phyloP scores from a whole-genome alignment of 768 basidiomycete species.

The Kwoniella europaea region DNA sequence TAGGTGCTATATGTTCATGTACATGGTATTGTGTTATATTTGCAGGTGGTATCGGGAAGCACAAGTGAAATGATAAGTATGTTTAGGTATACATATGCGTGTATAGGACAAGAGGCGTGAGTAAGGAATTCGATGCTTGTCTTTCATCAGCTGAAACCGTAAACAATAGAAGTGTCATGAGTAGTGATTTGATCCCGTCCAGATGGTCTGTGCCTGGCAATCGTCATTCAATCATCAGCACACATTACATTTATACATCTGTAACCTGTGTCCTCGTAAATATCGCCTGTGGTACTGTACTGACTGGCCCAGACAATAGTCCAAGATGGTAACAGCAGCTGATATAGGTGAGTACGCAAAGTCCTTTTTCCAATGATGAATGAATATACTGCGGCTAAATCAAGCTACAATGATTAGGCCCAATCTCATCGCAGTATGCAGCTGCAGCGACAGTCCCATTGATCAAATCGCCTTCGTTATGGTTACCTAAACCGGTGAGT shows the following conservation, averaged over 20 bases:
- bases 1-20: too few relatives aligned
- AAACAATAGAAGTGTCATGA: not conserved
- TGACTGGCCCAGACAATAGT: not conserved
- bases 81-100: not conserved
- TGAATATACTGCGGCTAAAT: too few relatives aligned
- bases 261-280: too few relatives aligned
- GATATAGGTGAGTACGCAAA: constrained; percentile 15
- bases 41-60: not conserved
- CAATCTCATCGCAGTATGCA: constrained; percentile 70
- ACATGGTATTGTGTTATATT: not conserved
- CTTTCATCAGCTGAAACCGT: constrained; percentile 13
- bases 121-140: not conserved
- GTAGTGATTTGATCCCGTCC: constrained; percentile 1
- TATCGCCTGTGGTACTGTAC: too few relatives aligned
- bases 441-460: constrained; percentile 77
- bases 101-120: not conserved
- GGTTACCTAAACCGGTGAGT: constrained; percentile 77
- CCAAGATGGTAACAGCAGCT: constrained; percentile 13
- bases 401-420: constrained; percentile 31
- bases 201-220: constrained; percentile 4
- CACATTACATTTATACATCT: not conserved
- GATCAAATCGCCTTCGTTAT: constrained; percentile 88
- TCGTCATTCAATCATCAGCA: not conserved
- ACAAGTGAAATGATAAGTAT: not conserved
- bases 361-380: not conserved